These are phyloP conservation scores for Thelonectria rubi DNA, from an alignment of 2,329 filamentous ascomycete species.

Conservation along the genomic window DNA sequence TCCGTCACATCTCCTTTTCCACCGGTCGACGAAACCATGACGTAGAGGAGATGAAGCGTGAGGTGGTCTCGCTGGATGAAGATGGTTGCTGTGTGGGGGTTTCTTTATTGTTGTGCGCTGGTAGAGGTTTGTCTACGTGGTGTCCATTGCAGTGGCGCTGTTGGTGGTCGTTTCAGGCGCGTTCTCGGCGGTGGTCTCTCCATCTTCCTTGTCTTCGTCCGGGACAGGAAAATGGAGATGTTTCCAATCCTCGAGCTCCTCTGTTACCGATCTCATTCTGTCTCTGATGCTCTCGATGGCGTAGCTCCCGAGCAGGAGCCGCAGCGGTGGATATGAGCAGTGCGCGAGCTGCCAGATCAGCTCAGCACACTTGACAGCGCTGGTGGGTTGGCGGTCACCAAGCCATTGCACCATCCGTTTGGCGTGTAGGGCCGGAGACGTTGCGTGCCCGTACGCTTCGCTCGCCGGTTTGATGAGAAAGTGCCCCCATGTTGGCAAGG, in stretches of 20 bases:
- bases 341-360: constrained; percentile 94
- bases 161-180: constrained; percentile 1
- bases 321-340: constrained; percentile 89
- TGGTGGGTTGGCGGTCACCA: constrained; percentile 89
- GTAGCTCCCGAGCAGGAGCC: constrained; percentile 89
- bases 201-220: constrained; percentile 39
- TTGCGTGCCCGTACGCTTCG: constrained; percentile 79
- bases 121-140: constrained; percentile 4
- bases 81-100: background rate
- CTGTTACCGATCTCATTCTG: constrained; percentile 86
- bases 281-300: constrained; percentile 96
- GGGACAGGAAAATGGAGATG: constrained; percentile 74
- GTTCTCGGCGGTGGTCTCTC: constrained; percentile 29
- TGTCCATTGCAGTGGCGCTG: background rate
- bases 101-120: too few relatives aligned
- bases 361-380: constrained; percentile 91
- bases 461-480: constrained; percentile 90
- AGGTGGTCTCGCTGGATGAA: background rate
- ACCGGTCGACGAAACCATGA: too few relatives aligned
- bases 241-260: constrained; percentile 95
- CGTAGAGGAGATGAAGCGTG: too few relatives aligned
- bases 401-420: constrained; percentile 94
- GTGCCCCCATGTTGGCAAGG: constrained; percentile 83
- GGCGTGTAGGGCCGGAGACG: constrained; percentile 86
- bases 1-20: background rate